Percentiles rank a stretch among this genome's conserved stretches.
phyloP scores from a whole-genome alignment of 306 rosid genomes.

The Cucurbita pepo region DNA sequence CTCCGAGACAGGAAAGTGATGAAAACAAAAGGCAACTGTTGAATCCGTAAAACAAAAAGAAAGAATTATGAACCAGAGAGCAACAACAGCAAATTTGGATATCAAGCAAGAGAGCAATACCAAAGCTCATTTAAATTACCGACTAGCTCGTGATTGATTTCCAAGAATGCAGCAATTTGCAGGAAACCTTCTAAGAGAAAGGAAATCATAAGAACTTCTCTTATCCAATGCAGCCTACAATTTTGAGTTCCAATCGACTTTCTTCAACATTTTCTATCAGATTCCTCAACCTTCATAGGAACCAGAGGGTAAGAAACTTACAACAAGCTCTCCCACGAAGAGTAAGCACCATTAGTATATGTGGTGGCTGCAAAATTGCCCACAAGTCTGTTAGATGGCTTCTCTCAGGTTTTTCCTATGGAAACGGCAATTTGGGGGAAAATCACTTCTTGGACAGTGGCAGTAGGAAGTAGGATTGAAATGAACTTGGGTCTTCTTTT shows the following conservation, averaged over 20 bases:
- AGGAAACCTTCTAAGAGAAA: conserved; percentile 38
- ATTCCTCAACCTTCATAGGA: neutral
- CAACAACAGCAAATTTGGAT: neutral
- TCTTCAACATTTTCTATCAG: neutral
- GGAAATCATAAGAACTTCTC: neutral
- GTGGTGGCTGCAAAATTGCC: conserved; percentile 24
- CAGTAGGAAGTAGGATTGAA: neutral
- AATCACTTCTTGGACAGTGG: neutral
- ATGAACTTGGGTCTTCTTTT: neutral
- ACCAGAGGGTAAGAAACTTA: conserved; percentile 12
- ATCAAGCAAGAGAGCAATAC: neutral
- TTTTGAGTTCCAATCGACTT: too few relatives aligned
- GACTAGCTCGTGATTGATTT: conserved; percentile 70
- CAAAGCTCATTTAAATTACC: conserved; percentile 51
- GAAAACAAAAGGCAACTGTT: conserved; percentile 52
- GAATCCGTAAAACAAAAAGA: conserved; percentile 31
- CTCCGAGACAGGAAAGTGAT: conserved; percentile 80
- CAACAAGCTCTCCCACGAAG: conserved; percentile 57
- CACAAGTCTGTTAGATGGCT: conserved; percentile 13
- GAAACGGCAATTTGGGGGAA: neutral
- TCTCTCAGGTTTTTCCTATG: neutral
- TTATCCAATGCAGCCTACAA: neutral
- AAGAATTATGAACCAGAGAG: neutral
- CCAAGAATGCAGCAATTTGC: conserved; percentile 72
- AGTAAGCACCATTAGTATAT: conserved; percentile 33